Evolutionary conservation across 495 filamentous ascomycete genomes (phyloP).

Genomic region (Achaetomiella virescens): DNA sequence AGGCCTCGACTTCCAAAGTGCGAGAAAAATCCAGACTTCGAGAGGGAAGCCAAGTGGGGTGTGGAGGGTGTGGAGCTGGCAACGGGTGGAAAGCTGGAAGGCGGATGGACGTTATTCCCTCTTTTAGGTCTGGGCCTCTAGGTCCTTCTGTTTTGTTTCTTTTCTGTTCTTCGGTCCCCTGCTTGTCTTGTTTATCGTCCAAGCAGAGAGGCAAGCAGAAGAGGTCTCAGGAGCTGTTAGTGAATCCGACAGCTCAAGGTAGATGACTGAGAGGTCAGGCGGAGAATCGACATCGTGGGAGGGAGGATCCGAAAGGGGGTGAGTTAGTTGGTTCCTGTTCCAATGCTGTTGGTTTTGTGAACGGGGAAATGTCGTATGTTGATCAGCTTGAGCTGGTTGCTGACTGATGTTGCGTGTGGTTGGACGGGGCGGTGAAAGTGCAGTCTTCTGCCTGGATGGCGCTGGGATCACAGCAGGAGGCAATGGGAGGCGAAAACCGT

Average conservation of each 20-base stretch:
- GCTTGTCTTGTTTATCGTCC: background rate
- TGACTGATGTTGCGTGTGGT: background rate
- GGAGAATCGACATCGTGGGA: slow-evolving; percentile 16
- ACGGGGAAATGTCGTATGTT: background rate
- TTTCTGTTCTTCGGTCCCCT: background rate
- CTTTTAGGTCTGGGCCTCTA: background rate
- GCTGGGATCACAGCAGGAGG: slow-evolving; percentile 5
- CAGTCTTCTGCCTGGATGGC: background rate
- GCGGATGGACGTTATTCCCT: slow-evolving; percentile 9
- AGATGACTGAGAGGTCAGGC: slow-evolving; percentile 19
- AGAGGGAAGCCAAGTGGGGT: slow-evolving; percentile 13
- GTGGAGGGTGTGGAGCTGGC: slow-evolving; percentile 7
- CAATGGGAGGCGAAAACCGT: slow-evolving; percentile 7
- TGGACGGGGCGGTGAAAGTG: background rate
- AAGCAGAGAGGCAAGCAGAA: background rate
- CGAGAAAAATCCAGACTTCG: slow-evolving; percentile 13
- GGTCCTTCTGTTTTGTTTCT: background rate
- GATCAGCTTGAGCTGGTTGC: background rate
- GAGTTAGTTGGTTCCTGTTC: background rate
- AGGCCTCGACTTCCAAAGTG: slow-evolving; percentile 2
- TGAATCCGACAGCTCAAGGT: slow-evolving; percentile 9
- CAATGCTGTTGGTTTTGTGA: no score
- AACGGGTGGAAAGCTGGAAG: background rate
- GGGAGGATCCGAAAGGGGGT: background rate
- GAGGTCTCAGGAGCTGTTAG: slow-evolving; percentile 7